Evolutionary conservation across 2,329 filamentous ascomycete species (phyloP).

Genomic region (Incumbomyces lentus): DNA sequence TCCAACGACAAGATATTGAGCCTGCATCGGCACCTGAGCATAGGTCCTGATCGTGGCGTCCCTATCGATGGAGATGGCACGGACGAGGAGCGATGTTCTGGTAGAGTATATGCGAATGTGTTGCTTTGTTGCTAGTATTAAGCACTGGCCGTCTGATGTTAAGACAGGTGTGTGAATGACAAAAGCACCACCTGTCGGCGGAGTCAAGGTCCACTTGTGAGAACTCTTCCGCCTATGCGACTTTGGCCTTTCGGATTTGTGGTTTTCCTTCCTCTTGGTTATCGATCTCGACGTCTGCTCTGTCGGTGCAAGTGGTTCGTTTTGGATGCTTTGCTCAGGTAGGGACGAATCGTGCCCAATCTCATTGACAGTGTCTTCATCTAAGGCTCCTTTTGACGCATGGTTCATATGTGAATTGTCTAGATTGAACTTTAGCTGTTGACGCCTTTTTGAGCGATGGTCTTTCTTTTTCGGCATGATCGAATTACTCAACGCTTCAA

Average conservation of each 20-base stretch:
- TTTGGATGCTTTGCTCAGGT: too few species aligned
- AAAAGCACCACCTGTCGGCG: slow-evolving; percentile 45
- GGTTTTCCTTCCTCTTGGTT: background rate
- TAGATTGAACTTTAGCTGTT: too few species aligned
- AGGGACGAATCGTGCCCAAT: too few species aligned
- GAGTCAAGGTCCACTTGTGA: slow-evolving; percentile 37
- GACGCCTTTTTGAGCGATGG: too few species aligned
- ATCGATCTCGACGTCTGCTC: too few species aligned
- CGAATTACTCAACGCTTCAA: too few species aligned
- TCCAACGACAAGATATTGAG: slow-evolving; percentile 45
- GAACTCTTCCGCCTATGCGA: background rate
- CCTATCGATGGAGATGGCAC: slow-evolving; percentile 53
- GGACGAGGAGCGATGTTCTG: slow-evolving; percentile 67
- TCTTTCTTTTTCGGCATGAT: too few species aligned
- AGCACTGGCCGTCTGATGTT: slow-evolving; percentile 49
- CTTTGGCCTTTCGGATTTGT: background rate
- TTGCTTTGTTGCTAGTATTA: slow-evolving; percentile 65
- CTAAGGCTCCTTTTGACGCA: too few species aligned
- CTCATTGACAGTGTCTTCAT: too few species aligned
- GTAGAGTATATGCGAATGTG: slow-evolving; percentile 74
- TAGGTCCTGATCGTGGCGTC: slow-evolving; percentile 41
- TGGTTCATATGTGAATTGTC: too few species aligned
- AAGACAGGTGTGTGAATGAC: slow-evolving; percentile 47
- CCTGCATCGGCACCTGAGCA: slow-evolving; percentile 20
- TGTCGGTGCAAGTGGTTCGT: too few species aligned